Evolutionary conservation across 1,284 basidiomycete species (phyloP).

Genomic region (Microbotryum scabiosae): DNA sequence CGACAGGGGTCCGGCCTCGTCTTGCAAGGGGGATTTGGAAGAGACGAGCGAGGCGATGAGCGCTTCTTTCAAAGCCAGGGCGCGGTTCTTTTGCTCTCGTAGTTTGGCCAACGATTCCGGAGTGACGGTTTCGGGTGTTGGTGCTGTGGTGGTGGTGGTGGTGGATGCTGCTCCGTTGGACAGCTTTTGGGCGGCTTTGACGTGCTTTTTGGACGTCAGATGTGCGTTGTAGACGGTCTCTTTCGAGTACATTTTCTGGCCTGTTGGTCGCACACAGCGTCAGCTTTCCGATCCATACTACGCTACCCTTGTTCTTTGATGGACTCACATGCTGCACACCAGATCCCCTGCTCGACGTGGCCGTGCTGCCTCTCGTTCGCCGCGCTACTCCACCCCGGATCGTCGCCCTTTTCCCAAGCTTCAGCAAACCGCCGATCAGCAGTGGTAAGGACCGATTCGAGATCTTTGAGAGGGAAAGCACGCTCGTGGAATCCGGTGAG

Average conservation of each 20-base stretch:
- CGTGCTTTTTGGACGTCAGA: slow-evolving; percentile 85
- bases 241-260: slow-evolving; percentile 88
- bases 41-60: slow-evolving; percentile 60
- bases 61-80: slow-evolving; percentile 63
- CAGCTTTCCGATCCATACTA: background rate
- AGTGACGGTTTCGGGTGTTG: slow-evolving; percentile 32
- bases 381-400: slow-evolving; percentile 65
- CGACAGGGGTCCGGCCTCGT: slow-evolving; percentile 47
- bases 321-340: slow-evolving; percentile 86
- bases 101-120: slow-evolving; percentile 31
- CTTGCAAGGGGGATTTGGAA: slow-evolving; percentile 35
- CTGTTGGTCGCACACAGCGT: slow-evolving; percentile 42
- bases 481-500: slow-evolving; percentile 70
- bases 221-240: slow-evolving; percentile 98
- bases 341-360: slow-evolving; percentile 57
- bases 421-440: slow-evolving; percentile 62
- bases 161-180: slow-evolving; percentile 42
- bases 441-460: slow-evolving; percentile 59
- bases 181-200: slow-evolving; percentile 67
- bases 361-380: slow-evolving; percentile 36
- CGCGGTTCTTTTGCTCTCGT: slow-evolving; percentile 54
- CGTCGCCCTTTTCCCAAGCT: slow-evolving; percentile 68
- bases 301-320: background rate
- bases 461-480: slow-evolving; percentile 76
- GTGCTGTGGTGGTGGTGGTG: slow-evolving; percentile 34